These are phyloP conservation scores for Annulohypoxylon maeteangense DNA, from an alignment of 495 filamentous ascomycete genomes.

Conservation along the genomic window DNA sequence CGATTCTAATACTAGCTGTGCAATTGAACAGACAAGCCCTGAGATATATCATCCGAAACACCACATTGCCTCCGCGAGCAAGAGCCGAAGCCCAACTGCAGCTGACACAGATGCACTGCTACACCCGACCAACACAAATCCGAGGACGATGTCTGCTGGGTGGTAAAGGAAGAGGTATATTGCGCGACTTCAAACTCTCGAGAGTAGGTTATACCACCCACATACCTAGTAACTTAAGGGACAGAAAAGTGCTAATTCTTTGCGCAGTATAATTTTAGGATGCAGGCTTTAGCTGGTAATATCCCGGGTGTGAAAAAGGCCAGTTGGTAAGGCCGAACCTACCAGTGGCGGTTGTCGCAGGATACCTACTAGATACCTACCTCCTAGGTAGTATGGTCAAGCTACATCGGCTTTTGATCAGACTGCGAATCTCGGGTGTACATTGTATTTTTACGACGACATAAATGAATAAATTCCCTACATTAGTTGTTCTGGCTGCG, in stretches of 20 bases:
- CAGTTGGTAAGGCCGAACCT: constrained; percentile 75
- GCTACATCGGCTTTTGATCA: neutral
- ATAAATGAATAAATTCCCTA: neutral
- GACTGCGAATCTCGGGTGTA: constrained; percentile 13
- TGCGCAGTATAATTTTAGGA: constrained; percentile 85
- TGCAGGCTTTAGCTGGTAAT: constrained; percentile 87
- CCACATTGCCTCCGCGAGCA: constrained; percentile 78
- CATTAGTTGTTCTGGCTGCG: neutral
- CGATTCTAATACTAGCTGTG: constrained; percentile 14
- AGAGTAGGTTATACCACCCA: constrained; percentile 71
- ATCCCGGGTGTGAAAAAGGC: constrained; percentile 95
- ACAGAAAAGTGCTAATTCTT: constrained; percentile 43
- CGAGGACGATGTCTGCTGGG: constrained; percentile 90
- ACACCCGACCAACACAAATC: constrained; percentile 92
- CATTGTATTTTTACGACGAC: constrained; percentile 8
- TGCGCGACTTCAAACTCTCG: constrained; percentile 89
- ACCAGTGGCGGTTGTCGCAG: constrained; percentile 21
- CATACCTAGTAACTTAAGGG: neutral
- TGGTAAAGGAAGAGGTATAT: constrained; percentile 84
- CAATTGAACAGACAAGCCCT: constrained; percentile 81
- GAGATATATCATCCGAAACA: constrained; percentile 93
- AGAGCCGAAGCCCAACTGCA: constrained; percentile 92
- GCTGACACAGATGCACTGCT: constrained; percentile 92
- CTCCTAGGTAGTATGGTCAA: too few species aligned
- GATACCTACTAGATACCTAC: too few species aligned